phyloP scores from a whole-genome alignment of 1,139 yeast species.

The Suhomyces panamericanus region DNA sequence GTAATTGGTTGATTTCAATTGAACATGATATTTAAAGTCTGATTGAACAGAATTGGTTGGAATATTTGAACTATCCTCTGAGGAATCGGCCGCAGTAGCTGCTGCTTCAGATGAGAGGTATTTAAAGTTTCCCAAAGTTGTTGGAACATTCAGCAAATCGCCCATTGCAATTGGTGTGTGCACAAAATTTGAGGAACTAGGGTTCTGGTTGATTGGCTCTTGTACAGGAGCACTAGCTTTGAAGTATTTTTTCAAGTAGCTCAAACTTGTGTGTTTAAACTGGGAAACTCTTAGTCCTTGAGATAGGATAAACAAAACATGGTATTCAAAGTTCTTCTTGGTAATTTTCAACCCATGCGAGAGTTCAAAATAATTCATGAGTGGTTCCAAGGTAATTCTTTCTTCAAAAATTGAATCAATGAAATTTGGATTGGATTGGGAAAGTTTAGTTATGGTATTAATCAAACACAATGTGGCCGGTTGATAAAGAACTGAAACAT shows the following conservation, averaged over 20 bases:
- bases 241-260: slow-evolving; percentile 52
- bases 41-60: neutral
- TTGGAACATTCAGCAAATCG: slow-evolving; percentile 8
- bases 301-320: slow-evolving; percentile 51
- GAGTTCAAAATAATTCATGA: slow-evolving; percentile 48
- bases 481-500: slow-evolving; percentile 47
- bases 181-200: neutral
- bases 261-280: slow-evolving; percentile 56
- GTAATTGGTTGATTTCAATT: slow-evolving; percentile 5
- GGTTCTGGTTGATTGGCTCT: neutral
- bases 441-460: slow-evolving; percentile 29
- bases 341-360: slow-evolving; percentile 43
- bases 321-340: slow-evolving; percentile 53
- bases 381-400: slow-evolving; percentile 41
- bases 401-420: slow-evolving; percentile 38
- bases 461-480: slow-evolving; percentile 50
- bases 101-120: too few relatives aligned
- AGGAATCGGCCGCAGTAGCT: neutral
- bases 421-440: slow-evolving; percentile 24
- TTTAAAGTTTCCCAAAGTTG: neutral
- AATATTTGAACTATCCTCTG: neutral
- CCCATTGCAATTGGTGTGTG: slow-evolving; percentile 4
- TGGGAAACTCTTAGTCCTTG: slow-evolving; percentile 68
- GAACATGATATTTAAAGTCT: neutral
- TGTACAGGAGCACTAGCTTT: slow-evolving; percentile 22